Percentiles rank a stretch among this genome's conserved stretches.
phyloP scores from a whole-genome alignment of 495 filamentous ascomycete genomes.

The Talaromyces nanjingensis region DNA sequence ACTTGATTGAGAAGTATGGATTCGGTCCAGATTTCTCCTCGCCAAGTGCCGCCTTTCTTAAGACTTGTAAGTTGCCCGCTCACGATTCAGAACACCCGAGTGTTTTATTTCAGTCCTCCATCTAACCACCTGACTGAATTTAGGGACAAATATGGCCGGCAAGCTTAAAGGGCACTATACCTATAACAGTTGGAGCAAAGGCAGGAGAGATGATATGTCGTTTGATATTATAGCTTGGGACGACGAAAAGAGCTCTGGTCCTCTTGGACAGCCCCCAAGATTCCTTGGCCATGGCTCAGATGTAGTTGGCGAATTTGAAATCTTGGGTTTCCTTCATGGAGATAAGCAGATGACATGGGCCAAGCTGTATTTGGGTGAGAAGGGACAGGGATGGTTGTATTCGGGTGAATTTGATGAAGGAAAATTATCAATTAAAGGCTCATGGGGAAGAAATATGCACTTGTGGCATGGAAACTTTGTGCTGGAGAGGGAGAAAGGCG shows the following conservation, averaged over 20 bases:
- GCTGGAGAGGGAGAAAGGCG: neutral
- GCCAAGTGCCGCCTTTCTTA: neutral
- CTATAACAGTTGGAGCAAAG: neutral
- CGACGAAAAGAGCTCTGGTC: neutral
- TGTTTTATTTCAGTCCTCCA: neutral
- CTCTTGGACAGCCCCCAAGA: neutral
- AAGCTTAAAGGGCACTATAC: neutral
- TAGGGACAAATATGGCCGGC: neutral
- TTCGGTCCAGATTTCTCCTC: neutral
- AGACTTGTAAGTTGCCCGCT: neutral
- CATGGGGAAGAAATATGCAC: constrained; percentile 1
- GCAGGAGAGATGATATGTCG: neutral
- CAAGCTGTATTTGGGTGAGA: neutral
- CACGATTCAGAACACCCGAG: neutral
- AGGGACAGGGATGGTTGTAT: neutral
- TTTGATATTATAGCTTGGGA: constrained; percentile 1
- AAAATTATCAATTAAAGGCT: neutral
- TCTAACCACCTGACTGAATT: neutral
- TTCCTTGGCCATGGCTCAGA: constrained; percentile 2
- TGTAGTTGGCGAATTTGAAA: neutral
- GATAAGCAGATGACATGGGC: constrained; percentile 2
- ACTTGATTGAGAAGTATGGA: neutral
- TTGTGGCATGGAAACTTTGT: neutral
- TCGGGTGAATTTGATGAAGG: neutral
- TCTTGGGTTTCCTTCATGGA: neutral